Evolutionary conservation across 2,329 filamentous ascomycete genomes (phyloP).

Genomic region (Exophiala sideris): DNA sequence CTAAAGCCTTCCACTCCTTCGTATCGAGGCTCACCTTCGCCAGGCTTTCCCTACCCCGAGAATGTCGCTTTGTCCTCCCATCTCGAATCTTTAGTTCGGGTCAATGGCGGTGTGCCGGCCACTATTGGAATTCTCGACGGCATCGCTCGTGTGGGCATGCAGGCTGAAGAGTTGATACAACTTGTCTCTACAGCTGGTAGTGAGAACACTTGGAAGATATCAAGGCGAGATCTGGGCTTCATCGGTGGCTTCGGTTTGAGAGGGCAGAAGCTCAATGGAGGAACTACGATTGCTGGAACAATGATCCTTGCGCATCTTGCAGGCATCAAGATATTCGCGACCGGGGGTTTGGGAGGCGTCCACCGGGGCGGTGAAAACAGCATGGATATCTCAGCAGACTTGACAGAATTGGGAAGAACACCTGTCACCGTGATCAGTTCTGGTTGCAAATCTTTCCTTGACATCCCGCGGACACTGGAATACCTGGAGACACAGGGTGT

Average conservation of each 20-base stretch:
- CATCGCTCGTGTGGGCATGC: slow-evolving; percentile 74
- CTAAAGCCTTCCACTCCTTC: neutral
- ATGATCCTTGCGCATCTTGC: slow-evolving; percentile 85
- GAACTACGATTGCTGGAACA: slow-evolving; percentile 89
- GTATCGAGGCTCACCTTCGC: slow-evolving; percentile 4
- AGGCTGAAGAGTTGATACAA: slow-evolving; percentile 65
- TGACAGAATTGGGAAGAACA: slow-evolving; percentile 88
- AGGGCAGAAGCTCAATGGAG: slow-evolving; percentile 72
- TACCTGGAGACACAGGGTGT: slow-evolving; percentile 69
- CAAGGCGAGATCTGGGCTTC: slow-evolving; percentile 79
- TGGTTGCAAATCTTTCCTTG: slow-evolving; percentile 94
- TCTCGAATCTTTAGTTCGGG: slow-evolving; percentile 76
- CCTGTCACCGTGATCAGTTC: slow-evolving; percentile 83
- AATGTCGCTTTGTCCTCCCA: slow-evolving; percentile 73
- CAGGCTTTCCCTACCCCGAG: slow-evolving; percentile 67
- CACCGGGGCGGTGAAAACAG: slow-evolving; percentile 82
- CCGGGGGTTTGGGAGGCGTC: slow-evolving; percentile 89
- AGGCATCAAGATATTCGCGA: slow-evolving; percentile 89
- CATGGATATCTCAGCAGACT: slow-evolving; percentile 91
- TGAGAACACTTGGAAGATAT: slow-evolving; percentile 73
- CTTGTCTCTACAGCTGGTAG: slow-evolving; percentile 65
- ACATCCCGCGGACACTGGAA: slow-evolving; percentile 86
- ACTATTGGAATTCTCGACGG: slow-evolving; percentile 87
- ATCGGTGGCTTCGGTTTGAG: slow-evolving; percentile 70
- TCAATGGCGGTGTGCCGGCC: slow-evolving; percentile 78